A percentile compares a stretch with the other conserved stretches of the same genome.
phyloP scores from a whole-genome alignment of 2,329 filamentous ascomycete species.

The Mycosphaerelloides madeirae region DNA sequence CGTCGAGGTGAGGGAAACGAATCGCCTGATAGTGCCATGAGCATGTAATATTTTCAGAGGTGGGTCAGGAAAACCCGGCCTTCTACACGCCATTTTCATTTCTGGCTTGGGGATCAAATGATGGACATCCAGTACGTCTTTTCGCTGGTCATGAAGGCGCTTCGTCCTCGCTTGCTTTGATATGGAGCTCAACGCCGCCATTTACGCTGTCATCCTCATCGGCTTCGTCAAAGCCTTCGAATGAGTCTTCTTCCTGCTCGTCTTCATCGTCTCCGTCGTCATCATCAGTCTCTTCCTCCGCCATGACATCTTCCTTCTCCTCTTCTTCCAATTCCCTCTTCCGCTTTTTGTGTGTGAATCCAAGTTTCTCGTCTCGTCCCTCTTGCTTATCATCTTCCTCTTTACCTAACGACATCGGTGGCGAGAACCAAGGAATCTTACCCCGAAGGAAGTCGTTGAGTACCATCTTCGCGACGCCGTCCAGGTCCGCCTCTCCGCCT shows the following conservation, averaged over 20 bases:
- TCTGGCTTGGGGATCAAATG: too few relatives aligned
- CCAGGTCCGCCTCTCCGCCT: constrained; percentile 90
- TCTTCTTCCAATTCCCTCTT: constrained; percentile 49
- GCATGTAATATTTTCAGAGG: too few relatives aligned
- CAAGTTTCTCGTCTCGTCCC: constrained; percentile 71
- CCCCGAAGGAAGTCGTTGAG: constrained; percentile 93
- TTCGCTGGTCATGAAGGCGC: too few relatives aligned
- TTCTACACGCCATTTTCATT: too few relatives aligned
- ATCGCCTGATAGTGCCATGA: too few relatives aligned
- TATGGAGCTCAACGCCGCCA: too few relatives aligned
- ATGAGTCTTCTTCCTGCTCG: constrained; percentile 24
- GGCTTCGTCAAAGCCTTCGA: constrained; percentile 4
- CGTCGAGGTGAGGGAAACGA: too few relatives aligned
- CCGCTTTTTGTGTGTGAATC: constrained; percentile 77
- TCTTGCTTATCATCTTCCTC: constrained; percentile 48
- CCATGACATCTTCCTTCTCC: constrained; percentile 43
- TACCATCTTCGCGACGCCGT: constrained; percentile 94
- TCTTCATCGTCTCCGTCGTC: constrained; percentile 25
- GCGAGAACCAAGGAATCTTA: constrained; percentile 94
- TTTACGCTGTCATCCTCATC: not conserved
- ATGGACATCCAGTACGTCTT: too few relatives aligned
- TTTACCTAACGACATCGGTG: constrained; percentile 56
- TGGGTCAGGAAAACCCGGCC: too few relatives aligned
- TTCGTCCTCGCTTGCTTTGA: too few relatives aligned
- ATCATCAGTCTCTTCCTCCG: constrained; percentile 36